A percentile compares a stretch with the other conserved stretches of the same genome.
phyloP scores from a whole-genome alignment of 2,329 filamentous ascomycete species.

The Diplodia scrobiculata region DNA sequence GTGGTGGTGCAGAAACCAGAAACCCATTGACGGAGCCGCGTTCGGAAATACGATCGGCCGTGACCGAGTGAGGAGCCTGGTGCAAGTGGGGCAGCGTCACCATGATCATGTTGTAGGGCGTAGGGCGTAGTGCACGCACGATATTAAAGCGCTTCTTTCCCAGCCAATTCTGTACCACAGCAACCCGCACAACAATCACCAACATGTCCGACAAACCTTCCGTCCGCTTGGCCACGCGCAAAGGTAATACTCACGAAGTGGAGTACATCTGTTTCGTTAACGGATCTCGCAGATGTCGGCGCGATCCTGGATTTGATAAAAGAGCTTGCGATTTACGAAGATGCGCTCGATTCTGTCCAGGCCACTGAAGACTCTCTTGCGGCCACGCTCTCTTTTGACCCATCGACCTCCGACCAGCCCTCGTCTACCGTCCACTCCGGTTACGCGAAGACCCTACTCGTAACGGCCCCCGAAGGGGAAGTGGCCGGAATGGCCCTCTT shows the following conservation, averaged over 20 bases:
- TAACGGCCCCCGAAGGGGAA: slow-evolving; percentile 46
- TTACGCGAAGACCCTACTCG: slow-evolving; percentile 74
- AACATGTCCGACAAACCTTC: slow-evolving; percentile 34
- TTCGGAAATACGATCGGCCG: slow-evolving; percentile 23
- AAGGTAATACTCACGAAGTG: slow-evolving; percentile 51
- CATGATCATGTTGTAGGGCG: slow-evolving; percentile 6
- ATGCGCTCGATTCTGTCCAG: slow-evolving; percentile 70
- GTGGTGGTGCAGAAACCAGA: background rate
- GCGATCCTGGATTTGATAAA: slow-evolving; percentile 79
- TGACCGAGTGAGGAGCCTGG: background rate
- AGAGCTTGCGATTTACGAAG: slow-evolving; percentile 86
- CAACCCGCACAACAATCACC: background rate
- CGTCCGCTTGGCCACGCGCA: slow-evolving; percentile 62
- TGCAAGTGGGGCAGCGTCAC: slow-evolving; percentile 1
- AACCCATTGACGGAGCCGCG: background rate
- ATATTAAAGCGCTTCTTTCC: background rate
- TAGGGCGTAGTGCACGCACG: background rate
- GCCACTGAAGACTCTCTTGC: slow-evolving; percentile 75
- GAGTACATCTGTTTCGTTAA: slow-evolving; percentile 3
- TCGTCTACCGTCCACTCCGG: slow-evolving; percentile 48
- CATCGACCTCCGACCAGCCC: slow-evolving; percentile 35
- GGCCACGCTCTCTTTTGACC: slow-evolving; percentile 76
- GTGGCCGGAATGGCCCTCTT: slow-evolving; percentile 81
- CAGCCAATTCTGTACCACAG: background rate
- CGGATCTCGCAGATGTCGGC: slow-evolving; percentile 65